phyloP scores from a whole-genome alignment of 2,329 filamentous ascomycete genomes.

The Periconia macrospinosa region DNA sequence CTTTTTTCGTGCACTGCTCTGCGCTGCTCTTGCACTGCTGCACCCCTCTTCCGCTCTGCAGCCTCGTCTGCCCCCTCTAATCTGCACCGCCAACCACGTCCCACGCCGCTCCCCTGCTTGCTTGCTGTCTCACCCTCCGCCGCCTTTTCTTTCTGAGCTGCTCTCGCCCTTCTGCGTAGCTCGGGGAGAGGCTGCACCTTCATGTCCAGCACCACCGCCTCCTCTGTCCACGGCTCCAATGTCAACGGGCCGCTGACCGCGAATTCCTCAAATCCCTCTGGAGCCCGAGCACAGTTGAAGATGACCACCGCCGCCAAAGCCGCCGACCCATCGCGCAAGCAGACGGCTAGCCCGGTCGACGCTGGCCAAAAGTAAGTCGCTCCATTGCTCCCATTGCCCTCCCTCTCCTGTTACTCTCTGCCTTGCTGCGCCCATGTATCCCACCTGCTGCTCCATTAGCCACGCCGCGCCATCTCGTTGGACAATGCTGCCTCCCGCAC shows the following conservation, averaged over 20 bases:
- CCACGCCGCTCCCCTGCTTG: neutral
- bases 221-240: slow-evolving; percentile 36
- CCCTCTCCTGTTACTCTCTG: neutral
- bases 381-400: neutral
- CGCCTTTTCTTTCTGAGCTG: slow-evolving; percentile 31
- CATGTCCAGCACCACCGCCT: slow-evolving; percentile 38
- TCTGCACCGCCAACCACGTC: slow-evolving; percentile 8
- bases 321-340: slow-evolving; percentile 57
- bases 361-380: slow-evolving; percentile 56
- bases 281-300: slow-evolving; percentile 52
- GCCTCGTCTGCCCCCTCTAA: slow-evolving; percentile 18
- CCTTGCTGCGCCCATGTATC: slow-evolving; percentile 1
- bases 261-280: slow-evolving; percentile 41
- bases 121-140: slow-evolving; percentile 12
- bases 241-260: slow-evolving; percentile 34
- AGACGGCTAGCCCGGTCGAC: slow-evolving; percentile 58
- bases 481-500: slow-evolving; percentile 16
- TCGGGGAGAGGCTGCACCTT: slow-evolving; percentile 4
- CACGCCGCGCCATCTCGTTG: slow-evolving; percentile 25
- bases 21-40: slow-evolving; percentile 5
- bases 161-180: slow-evolving; percentile 9
- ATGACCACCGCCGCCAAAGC: slow-evolving; percentile 53
- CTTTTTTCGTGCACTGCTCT: neutral
- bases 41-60: slow-evolving; percentile 11
- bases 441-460: slow-evolving; percentile 7